Evolutionary conservation across 352 stramenopile genomes (phyloP).

Genomic region (Phytopythium aichiense): DNA sequence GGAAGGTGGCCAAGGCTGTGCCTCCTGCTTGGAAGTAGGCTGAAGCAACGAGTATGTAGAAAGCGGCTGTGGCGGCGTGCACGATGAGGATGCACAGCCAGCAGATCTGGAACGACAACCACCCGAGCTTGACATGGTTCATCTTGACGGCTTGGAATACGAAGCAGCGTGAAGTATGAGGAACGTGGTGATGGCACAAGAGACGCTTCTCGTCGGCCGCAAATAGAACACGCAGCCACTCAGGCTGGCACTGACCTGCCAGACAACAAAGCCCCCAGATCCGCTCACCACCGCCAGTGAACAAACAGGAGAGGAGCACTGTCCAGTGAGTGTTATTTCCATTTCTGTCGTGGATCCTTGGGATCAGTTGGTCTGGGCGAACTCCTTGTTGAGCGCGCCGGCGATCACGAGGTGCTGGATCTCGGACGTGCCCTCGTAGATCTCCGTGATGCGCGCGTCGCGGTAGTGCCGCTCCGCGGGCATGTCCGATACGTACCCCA

Average conservation of each 20-base stretch:
- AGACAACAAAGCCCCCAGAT: no score
- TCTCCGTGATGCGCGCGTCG: constrained; percentile 96
- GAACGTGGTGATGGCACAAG: no score
- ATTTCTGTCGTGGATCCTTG: background rate
- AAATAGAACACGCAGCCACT: no score
- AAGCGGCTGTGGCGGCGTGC: constrained; percentile 9
- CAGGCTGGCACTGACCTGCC: no score
- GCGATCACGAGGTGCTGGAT: constrained; percentile 97
- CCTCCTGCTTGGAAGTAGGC: constrained; percentile 6
- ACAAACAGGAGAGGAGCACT: no score
- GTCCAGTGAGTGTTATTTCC: background rate
- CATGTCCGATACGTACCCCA: constrained; percentile 97
- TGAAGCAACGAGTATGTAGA: constrained; percentile 10
- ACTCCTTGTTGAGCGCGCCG: constrained; percentile 95
- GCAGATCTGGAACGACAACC: background rate
- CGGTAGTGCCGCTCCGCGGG: constrained; percentile 96
- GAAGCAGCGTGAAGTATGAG: no score
- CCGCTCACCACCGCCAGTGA: no score
- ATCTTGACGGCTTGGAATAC: background rate
- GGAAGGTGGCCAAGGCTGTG: constrained; percentile 10
- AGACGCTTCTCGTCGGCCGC: no score
- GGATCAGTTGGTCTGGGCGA: constrained; percentile 43
- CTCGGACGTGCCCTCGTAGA: constrained; percentile 97
- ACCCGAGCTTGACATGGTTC: background rate
- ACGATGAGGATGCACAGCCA: background rate